phyloP scores from a whole-genome alignment of 139 green algal species.

The Pycnococcus provasolii region DNA sequence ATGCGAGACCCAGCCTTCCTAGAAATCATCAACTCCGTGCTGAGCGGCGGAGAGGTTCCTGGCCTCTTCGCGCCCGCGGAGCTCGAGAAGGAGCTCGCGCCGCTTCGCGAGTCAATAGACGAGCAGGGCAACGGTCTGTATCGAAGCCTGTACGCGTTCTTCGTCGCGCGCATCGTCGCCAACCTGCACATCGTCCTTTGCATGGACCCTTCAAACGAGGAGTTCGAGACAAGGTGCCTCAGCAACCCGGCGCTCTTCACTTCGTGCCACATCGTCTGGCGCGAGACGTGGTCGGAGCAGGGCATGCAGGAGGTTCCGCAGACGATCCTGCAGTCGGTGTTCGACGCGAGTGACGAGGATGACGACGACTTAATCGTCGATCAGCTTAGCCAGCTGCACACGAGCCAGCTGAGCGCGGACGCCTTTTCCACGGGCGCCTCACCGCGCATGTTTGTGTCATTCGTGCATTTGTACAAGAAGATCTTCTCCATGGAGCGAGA shows the following conservation, averaged over 20 bases:
- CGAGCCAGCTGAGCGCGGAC: conserved; percentile 7
- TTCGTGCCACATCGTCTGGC: conserved; percentile 49
- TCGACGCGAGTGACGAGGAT: conserved; percentile 8
- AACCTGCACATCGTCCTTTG: conserved; percentile 61
- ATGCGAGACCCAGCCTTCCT: conserved; percentile 34
- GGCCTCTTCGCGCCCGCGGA: conserved; percentile 67
- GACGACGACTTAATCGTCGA: conserved; percentile 16
- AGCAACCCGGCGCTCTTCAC: conserved; percentile 60
- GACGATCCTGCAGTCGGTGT: conserved; percentile 7
- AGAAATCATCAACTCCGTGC: conserved; percentile 43
- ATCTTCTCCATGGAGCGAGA: conserved; percentile 44
- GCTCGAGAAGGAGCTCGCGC: conserved; percentile 51
- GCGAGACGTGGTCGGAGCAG: conserved; percentile 41
- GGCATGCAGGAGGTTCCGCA: conserved; percentile 22
- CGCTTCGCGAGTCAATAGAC: conserved; percentile 6
- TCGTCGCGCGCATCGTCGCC: conserved; percentile 30
- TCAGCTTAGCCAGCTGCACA: conserved; percentile 23
- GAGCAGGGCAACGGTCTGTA: conserved; percentile 13
- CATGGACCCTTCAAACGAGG: conserved; percentile 50
- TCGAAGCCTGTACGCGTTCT: conserved; percentile 33
- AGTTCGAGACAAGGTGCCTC: conserved; percentile 38
- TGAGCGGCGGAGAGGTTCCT: conserved; percentile 50
- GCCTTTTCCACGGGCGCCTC: conserved; percentile 15
- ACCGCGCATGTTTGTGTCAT: conserved; percentile 45
- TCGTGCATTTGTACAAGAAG: conserved; percentile 42